A percentile compares a stretch with the other conserved stretches of the same genome.
phyloP scores from a whole-genome alignment of 345 rosid species.

The Eucalyptus pauciflora region DNA sequence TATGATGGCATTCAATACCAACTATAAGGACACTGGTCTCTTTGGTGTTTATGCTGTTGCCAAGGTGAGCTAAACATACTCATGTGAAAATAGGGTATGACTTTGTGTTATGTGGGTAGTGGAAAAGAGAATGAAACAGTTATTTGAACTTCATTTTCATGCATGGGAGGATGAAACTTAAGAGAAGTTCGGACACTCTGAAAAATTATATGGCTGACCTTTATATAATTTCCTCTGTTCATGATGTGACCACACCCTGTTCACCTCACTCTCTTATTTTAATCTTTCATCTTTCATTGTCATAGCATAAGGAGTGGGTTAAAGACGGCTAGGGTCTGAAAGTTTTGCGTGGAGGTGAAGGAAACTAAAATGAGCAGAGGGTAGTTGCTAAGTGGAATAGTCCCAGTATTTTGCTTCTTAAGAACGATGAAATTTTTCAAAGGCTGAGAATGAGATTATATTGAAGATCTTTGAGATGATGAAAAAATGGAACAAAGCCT shows the following conservation, averaged over 20 bases:
- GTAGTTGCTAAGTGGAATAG: neutral
- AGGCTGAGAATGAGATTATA: neutral
- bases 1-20: constrained; percentile 97
- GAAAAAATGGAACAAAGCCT: neutral
- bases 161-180: neutral
- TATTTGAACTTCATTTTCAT: neutral
- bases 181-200: neutral
- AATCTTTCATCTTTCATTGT: neutral
- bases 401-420: neutral
- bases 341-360: neutral
- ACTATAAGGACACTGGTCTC: constrained; percentile 97
- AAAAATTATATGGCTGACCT: neutral
- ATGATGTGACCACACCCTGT: neutral
- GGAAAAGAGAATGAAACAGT: neutral
- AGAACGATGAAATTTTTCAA: neutral
- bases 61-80: constrained; percentile 40
- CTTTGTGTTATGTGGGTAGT: neutral
- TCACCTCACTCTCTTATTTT: neutral
- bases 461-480: neutral
- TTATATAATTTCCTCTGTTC: neutral
- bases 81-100: neutral
- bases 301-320: neutral
- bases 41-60: constrained; percentile 98
- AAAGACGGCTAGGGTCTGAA: neutral
- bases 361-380: neutral